phyloP scores from a whole-genome alignment of 345 rosid species.

The Populus ilicifolia region DNA sequence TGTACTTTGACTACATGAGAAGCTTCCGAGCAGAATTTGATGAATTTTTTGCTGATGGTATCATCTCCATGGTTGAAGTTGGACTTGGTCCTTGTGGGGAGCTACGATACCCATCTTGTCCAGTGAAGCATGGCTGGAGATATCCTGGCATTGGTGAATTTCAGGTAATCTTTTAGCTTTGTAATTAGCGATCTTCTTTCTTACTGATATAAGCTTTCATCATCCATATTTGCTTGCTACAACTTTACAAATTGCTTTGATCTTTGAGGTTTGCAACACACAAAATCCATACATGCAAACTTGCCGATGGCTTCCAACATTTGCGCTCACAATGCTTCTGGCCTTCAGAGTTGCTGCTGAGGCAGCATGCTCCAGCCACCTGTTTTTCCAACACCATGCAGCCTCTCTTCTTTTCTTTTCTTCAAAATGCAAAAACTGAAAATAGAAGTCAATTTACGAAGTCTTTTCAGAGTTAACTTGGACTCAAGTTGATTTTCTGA shows the following conservation, averaged over 20 bases:
- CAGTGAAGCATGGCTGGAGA: conserved; percentile 98
- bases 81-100: conserved; percentile 99
- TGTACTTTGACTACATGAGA: conserved; percentile 97
- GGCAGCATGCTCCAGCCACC: neutral
- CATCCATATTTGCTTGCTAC: neutral
- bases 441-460: neutral
- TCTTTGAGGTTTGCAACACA: neutral
- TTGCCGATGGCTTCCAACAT: neutral
- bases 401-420: neutral
- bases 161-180: conserved; percentile 50
- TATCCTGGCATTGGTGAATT: conserved; percentile 98
- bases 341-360: neutral
- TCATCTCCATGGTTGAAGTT: conserved; percentile 74
- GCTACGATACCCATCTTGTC: conserved; percentile 87
- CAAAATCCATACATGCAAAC: neutral
- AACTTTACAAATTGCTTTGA: neutral
- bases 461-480: neutral
- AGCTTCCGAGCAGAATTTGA: conserved; percentile 86
- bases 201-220: conserved; percentile 1
- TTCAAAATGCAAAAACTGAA: neutral
- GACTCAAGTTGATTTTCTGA: neutral
- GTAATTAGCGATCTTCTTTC: conserved; percentile 1
- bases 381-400: neutral
- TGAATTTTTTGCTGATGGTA: conserved; percentile 61
- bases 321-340: conserved; percentile 1